Conservation (phyloP, 176 grass and related monocot species). For the Chloris gayana region DNA sequence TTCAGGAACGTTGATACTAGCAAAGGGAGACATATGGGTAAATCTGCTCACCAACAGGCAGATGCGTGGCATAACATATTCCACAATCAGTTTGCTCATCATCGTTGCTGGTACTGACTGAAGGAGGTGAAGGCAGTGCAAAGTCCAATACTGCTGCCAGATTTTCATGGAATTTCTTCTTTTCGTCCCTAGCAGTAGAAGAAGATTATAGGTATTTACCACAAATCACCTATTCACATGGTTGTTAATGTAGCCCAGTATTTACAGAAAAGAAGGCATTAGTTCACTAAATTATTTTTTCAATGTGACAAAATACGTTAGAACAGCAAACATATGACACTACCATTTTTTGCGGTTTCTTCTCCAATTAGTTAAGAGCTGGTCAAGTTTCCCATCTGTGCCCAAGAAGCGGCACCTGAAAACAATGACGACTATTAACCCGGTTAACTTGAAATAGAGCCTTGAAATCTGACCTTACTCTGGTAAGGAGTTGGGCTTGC, state of each 20-base stretch:
- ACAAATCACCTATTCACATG: not conserved
- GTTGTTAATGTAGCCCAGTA: not conserved
- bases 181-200: slow-evolving; percentile 31
- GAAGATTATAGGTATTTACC: not conserved
- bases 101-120: slow-evolving; percentile 20
- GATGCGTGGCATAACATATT: slow-evolving; percentile 80
- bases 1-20: not conserved
- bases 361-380: slow-evolving; percentile 45
- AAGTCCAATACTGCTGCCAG: slow-evolving; percentile 58
- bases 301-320: not conserved
- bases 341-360: slow-evolving; percentile 48
- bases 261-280: slow-evolving; percentile 1
- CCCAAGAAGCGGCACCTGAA: slow-evolving; percentile 50
- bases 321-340: not conserved
- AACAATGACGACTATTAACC: not conserved
- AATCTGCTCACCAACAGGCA: slow-evolving; percentile 58
- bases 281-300: not conserved
- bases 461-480: slow-evolving; percentile 43
- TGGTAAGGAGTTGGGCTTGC: slow-evolving; percentile 45
- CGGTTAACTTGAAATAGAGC: slow-evolving; percentile 12
- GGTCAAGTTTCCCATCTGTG: slow-evolving; percentile 41
- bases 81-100: slow-evolving; percentile 72
- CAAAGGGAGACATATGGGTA: not conserved
- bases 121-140: slow-evolving; percentile 54
- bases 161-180: slow-evolving; percentile 71